These are phyloP conservation scores for Eutrema japonicum DNA, from an alignment of 345 rosid genomes.

Conservation along the genomic window DNA sequence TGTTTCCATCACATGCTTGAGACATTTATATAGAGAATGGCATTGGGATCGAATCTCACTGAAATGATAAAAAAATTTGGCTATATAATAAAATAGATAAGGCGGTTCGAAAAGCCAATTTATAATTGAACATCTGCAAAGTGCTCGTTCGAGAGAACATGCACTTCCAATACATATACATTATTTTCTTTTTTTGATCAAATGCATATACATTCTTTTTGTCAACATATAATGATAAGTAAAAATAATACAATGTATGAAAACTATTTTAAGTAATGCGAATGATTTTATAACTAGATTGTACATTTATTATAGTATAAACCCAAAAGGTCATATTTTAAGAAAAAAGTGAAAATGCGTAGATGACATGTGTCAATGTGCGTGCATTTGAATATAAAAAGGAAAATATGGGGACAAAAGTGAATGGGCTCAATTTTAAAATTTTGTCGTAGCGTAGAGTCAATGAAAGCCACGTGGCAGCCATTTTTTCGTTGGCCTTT, in stretches of 20 bases:
- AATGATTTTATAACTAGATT: neutral
- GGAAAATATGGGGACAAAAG: constrained; percentile 12
- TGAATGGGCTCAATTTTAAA: neutral
- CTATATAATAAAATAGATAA: constrained; percentile 28
- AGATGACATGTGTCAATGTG: constrained; percentile 37
- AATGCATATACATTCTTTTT: neutral
- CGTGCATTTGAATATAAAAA: constrained; percentile 24
- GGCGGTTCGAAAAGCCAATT: constrained; percentile 18
- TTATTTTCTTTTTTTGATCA: neutral
- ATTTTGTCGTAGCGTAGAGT: neutral
- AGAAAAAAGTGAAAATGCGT: neutral
- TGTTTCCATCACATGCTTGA: constrained; percentile 16
- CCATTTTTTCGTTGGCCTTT: constrained; percentile 11
- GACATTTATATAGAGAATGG: constrained; percentile 41
- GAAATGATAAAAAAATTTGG: neutral
- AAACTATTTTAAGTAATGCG: neutral
- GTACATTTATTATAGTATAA: neutral
- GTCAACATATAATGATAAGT: constrained; percentile 20
- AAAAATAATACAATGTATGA: constrained; percentile 2
- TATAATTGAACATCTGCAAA: constrained; percentile 21
- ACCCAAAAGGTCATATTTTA: neutral
- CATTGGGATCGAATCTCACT: constrained; percentile 22
- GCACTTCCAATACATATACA: constrained; percentile 22
- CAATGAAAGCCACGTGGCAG: neutral
- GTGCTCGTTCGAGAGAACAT: constrained; percentile 25